Conservation (phyloP, 2,329 filamentous ascomycete species). For the Aspergillus tubingensis region DNA sequence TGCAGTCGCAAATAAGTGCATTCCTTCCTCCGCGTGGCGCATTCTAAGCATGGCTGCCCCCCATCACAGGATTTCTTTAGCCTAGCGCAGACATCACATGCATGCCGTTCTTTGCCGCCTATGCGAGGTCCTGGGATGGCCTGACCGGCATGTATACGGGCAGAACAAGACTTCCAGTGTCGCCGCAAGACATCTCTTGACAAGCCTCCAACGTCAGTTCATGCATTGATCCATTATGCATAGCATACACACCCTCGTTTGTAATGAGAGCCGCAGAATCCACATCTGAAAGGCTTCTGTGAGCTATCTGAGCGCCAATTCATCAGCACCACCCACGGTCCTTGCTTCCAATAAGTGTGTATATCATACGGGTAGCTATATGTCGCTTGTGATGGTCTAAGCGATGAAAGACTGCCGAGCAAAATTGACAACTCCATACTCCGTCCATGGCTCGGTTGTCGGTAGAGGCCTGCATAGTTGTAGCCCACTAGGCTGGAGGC, state of each 20-base stretch:
- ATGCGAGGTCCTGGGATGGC: constrained; percentile 25
- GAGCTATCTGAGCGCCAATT: constrained; percentile 21
- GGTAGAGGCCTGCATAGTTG: neutral
- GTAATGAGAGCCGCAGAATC: constrained; percentile 29
- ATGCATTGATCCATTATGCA: neutral
- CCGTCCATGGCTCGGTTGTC: constrained; percentile 3
- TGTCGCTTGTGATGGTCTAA: constrained; percentile 32
- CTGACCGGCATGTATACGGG: constrained; percentile 21
- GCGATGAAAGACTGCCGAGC: constrained; percentile 28
- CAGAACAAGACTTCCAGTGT: constrained; percentile 33
- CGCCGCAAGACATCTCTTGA: constrained; percentile 29
- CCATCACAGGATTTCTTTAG: constrained; percentile 32
- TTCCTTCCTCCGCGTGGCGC: constrained; percentile 18
- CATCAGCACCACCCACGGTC: neutral
- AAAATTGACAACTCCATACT: constrained; percentile 28
- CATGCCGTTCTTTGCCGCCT: constrained; percentile 31
- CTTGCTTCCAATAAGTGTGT: neutral
- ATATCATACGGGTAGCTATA: constrained; percentile 25
- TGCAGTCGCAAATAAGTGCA: constrained; percentile 29
- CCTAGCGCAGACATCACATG: constrained; percentile 33
- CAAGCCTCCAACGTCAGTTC: neutral
- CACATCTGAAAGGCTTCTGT: constrained; percentile 22
- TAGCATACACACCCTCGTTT: constrained; percentile 27
- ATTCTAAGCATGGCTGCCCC: constrained; percentile 26
- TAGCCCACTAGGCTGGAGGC: neutral